Evolutionary conservation across 768 basidiomycete species (phyloP), one percentile per base, ranked within the genome.

Genomic region (Mrakia blollopis): DNA sequence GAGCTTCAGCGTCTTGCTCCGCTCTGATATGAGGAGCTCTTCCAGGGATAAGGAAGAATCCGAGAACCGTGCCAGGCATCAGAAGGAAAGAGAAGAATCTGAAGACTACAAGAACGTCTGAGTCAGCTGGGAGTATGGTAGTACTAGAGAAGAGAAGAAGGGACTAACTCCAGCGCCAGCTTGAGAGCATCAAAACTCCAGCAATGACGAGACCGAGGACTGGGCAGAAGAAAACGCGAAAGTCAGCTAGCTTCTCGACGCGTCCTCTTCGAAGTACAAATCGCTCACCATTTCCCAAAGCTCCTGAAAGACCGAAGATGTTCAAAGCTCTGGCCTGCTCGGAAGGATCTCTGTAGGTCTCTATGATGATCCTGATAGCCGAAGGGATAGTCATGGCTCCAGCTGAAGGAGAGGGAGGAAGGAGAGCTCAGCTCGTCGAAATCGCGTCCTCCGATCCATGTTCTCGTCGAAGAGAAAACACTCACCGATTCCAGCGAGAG

Each of bases 131-230:
- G n/a, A n/a, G n/a, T n/a, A n/a, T n/a, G n/a, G n/a, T n/a, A n/a
- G n/a, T n/a, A n/a, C n/a, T n/a, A n/a, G n/a, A n/a, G n/a, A n/a
- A n/a, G n/a, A n/a, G n/a, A n/a, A n/a, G n/a, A n/a, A n/a, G n/a
- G n/a, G n/a, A n/a, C n/a, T n/a, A n/a, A n/a, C n/a, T 82, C 83
- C 83, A 83, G 67, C 82, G 74, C 82, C 83, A 83, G 47, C 47
- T 68, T 28, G 82, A 81, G n/a, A 82, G 76, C 16, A 81, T 74
- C 79, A 82, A 81, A 30, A 82, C 79, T 79, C 82, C 83, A 28
- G 81, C 82, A 52, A 82, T 79, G 25, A 83, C 52, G 67, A 82
- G 79, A 50, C 80, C 81, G 71, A 81, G 78, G 28, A 81, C 80
- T 35, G 1, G 32, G 6, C 2, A 63, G 7, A 32, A 63, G 13